A percentile compares a stretch with the other conserved stretches of the same genome.
Evolutionary conservation across 495 filamentous ascomycete genomes (phyloP).

Genomic region (Aspergillus wentii): DNA sequence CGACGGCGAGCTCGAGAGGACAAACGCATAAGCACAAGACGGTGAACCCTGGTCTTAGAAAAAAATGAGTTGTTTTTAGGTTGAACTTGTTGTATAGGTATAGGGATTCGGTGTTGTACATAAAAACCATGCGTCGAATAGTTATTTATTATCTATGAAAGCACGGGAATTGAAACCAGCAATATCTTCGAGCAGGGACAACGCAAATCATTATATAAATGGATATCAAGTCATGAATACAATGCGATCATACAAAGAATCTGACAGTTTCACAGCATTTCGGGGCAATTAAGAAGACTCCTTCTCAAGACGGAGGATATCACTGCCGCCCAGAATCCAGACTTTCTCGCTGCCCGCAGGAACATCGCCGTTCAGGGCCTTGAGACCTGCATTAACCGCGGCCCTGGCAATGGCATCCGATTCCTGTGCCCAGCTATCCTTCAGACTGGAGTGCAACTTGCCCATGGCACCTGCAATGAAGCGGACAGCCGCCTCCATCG

Average conservation of each 20-base stretch:
- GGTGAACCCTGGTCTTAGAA: slow-evolving; percentile 10
- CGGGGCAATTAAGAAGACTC: no score
- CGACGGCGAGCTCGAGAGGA: slow-evolving; percentile 44
- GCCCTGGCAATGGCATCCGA: slow-evolving; percentile 69
- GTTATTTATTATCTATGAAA: no score
- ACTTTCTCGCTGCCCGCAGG: slow-evolving; percentile 40
- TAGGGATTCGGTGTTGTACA: not conserved
- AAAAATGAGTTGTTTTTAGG: slow-evolving; percentile 1
- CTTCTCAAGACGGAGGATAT: slow-evolving; percentile 32
- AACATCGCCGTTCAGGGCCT: slow-evolving; percentile 42
- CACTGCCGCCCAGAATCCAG: slow-evolving; percentile 31
- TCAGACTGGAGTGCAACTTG: slow-evolving; percentile 48
- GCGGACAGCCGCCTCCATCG: slow-evolving; percentile 41
- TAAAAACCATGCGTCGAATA: no score
- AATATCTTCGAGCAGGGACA: no score
- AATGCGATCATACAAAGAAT: slow-evolving; percentile 1
- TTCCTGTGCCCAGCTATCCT: slow-evolving; percentile 70
- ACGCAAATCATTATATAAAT: no score
- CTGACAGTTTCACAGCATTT: no score
- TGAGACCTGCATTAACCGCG: slow-evolving; percentile 51
- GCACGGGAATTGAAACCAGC: no score
- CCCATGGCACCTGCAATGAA: slow-evolving; percentile 46
- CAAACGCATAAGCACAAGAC: slow-evolving; percentile 39
- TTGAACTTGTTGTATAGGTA: no score
- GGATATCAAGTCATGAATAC: not conserved